Percentiles rank a stretch among this genome's conserved stretches.
Conservation (phyloP, 371 early-diverging fungal species). For the Rhizopus arrhizus region DNA sequence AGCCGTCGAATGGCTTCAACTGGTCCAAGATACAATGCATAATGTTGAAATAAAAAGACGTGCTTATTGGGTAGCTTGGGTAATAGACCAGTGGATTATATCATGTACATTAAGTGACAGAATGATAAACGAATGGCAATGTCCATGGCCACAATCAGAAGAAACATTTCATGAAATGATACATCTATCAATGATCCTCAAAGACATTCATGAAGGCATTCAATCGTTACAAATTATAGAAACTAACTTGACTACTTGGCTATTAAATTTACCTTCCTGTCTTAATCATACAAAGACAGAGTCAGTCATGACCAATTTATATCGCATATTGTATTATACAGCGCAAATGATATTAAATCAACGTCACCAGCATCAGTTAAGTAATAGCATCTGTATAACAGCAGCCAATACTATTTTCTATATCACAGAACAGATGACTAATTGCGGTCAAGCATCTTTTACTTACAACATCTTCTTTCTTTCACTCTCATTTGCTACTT, state of each 20-base stretch:
- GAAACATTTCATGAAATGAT: slow-evolving; percentile 47
- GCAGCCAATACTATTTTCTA: slow-evolving; percentile 44
- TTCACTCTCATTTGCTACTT: slow-evolving; percentile 29
- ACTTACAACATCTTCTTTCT: slow-evolving; percentile 35
- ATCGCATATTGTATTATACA: slow-evolving; percentile 48
- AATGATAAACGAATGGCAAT: slow-evolving; percentile 18
- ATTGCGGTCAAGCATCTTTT: slow-evolving; percentile 23
- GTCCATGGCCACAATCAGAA: slow-evolving; percentile 42
- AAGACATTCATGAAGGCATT: slow-evolving; percentile 16
- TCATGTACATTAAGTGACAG: slow-evolving; percentile 25
- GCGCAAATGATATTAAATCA: slow-evolving; percentile 39
- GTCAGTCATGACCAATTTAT: slow-evolving; percentile 39
- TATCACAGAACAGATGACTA: slow-evolving; percentile 47
- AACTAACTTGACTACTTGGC: slow-evolving; percentile 37
- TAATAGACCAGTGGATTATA: slow-evolving; percentile 45
- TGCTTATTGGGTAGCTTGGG: slow-evolving; percentile 44
- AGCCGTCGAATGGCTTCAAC: slow-evolving; percentile 8
- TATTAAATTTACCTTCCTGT: slow-evolving; percentile 40
- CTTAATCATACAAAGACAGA: slow-evolving; percentile 36
- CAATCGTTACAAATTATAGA: too few species aligned
- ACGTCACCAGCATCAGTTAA: slow-evolving; percentile 7
- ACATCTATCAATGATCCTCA: slow-evolving; percentile 32
- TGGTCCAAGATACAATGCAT: background rate
- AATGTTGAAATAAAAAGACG: slow-evolving; percentile 42
- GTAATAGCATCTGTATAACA: slow-evolving; percentile 32